Evolutionary conservation across 2,329 filamentous ascomycete species (phyloP).

Genomic region (Ceratocystis alfenasii): DNA sequence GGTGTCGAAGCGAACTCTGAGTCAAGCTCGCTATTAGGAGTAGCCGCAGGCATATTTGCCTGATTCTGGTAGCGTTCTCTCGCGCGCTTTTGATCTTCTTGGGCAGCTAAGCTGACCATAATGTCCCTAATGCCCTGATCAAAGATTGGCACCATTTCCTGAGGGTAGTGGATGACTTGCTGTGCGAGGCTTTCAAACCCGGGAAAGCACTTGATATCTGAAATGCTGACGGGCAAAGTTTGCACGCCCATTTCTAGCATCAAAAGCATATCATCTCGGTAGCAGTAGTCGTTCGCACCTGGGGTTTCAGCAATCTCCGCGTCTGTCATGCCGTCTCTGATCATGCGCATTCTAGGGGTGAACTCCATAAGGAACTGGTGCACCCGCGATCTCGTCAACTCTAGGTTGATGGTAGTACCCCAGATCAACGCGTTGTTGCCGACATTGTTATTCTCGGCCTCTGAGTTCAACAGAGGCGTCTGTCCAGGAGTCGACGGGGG

Average conservation of each 20-base stretch:
- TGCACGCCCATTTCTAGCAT: slow-evolving; percentile 81
- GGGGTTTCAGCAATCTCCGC: slow-evolving; percentile 59
- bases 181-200: slow-evolving; percentile 90
- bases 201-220: slow-evolving; percentile 84
- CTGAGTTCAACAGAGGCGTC: slow-evolving; percentile 44
- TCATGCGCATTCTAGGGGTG: slow-evolving; percentile 86
- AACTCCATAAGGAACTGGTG: slow-evolving; percentile 90
- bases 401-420: slow-evolving; percentile 93
- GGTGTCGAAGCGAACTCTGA: slow-evolving; percentile 27
- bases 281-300: slow-evolving; percentile 66
- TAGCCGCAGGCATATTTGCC: slow-evolving; percentile 39
- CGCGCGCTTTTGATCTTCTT: slow-evolving; percentile 51
- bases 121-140: slow-evolving; percentile 88
- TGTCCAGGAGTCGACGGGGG: slow-evolving; percentile 19
- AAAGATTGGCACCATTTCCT: slow-evolving; percentile 93
- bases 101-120: slow-evolving; percentile 78
- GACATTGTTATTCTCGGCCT: slow-evolving; percentile 41
- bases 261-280: slow-evolving; percentile 72
- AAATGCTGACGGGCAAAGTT: slow-evolving; percentile 75
- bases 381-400: slow-evolving; percentile 57
- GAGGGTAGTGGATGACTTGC: slow-evolving; percentile 84
- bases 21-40: slow-evolving; percentile 38
- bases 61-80: slow-evolving; percentile 34
- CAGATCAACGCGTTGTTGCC: slow-evolving; percentile 56
- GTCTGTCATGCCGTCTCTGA: slow-evolving; percentile 70